These are phyloP conservation scores for Pezizomycotina sp. DNA, from an alignment of 2,329 filamentous ascomycete genomes.

Conservation along the genomic window DNA sequence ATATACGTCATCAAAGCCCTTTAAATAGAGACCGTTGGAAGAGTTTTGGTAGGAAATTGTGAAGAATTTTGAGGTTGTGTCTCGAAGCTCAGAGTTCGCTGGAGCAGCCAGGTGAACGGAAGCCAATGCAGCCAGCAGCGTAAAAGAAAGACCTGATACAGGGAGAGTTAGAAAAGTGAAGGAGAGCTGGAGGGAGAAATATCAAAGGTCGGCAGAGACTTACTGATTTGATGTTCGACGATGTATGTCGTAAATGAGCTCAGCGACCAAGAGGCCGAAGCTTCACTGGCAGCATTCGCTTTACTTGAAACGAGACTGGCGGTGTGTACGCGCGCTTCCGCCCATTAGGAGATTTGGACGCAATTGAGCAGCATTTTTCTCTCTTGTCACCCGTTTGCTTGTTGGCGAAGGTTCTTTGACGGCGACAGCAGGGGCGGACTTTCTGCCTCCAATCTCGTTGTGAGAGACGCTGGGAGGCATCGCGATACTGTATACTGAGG, in stretches of 20 bases:
- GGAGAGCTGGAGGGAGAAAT: background rate
- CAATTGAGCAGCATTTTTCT: too few relatives aligned
- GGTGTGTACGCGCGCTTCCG: too few relatives aligned
- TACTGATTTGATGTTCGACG: slow-evolving; percentile 32
- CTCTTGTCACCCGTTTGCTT: too few relatives aligned
- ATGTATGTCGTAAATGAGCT: slow-evolving; percentile 25
- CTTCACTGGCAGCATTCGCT: slow-evolving; percentile 11
- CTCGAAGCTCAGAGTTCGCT: slow-evolving; percentile 42
- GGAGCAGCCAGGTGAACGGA: slow-evolving; percentile 72
- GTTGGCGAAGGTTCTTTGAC: too few relatives aligned
- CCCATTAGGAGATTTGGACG: too few relatives aligned
- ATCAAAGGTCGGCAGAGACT: slow-evolving; percentile 7
- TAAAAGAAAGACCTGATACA: slow-evolving; percentile 58
- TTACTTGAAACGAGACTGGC: too few relatives aligned
- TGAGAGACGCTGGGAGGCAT: too few relatives aligned
- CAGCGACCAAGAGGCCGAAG: slow-evolving; percentile 9
- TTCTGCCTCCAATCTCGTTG: too few relatives aligned
- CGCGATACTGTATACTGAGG: too few relatives aligned
- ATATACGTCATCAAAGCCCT: slow-evolving; percentile 64
- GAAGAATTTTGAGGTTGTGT: slow-evolving; percentile 75
- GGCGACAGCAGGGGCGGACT: too few relatives aligned
- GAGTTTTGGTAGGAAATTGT: slow-evolving; percentile 67
- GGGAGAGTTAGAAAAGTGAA: slow-evolving; percentile 1
- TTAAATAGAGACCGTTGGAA: slow-evolving; percentile 49
- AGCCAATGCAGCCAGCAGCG: slow-evolving; percentile 65